Evolutionary conservation across 2,329 filamentous ascomycete genomes (phyloP).

Genomic region (Aureobasidium musti): DNA sequence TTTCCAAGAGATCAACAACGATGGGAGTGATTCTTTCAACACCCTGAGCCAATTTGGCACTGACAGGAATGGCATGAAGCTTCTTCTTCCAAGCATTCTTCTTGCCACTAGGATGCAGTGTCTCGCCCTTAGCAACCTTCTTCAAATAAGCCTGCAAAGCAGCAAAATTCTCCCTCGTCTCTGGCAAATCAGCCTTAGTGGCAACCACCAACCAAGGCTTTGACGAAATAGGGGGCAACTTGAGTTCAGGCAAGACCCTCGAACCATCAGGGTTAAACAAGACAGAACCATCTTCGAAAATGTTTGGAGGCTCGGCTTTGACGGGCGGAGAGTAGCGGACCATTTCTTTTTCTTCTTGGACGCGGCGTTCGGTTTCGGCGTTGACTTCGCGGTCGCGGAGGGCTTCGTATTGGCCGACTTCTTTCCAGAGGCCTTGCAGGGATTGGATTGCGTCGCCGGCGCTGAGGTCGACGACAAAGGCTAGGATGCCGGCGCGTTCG

Average conservation of each 20-base stretch:
- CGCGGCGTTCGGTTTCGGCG: slow-evolving; percentile 62
- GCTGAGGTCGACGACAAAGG: slow-evolving; percentile 86
- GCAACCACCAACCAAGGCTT: slow-evolving; percentile 98
- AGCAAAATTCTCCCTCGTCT: slow-evolving; percentile 75
- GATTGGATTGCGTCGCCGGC: slow-evolving; percentile 77
- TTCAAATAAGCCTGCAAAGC: slow-evolving; percentile 70
- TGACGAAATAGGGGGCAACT: slow-evolving; percentile 72
- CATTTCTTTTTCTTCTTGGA: slow-evolving; percentile 49
- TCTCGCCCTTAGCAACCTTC: slow-evolving; percentile 61
- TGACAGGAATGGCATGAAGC: slow-evolving; percentile 74
- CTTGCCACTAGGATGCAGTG: slow-evolving; percentile 71
- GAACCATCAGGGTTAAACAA: slow-evolving; percentile 35
- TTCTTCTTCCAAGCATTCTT: slow-evolving; percentile 62
- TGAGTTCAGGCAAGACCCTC: slow-evolving; percentile 49
- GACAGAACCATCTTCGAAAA: slow-evolving; percentile 34
- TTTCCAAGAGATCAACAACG: slow-evolving; percentile 68
- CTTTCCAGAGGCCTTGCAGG: slow-evolving; percentile 81
- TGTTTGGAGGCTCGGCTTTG: neutral
- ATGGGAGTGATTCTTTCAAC: slow-evolving; percentile 73
- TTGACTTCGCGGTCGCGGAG: slow-evolving; percentile 71
- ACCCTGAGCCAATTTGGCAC: slow-evolving; percentile 84
- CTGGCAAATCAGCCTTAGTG: slow-evolving; percentile 83
- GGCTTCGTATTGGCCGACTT: slow-evolving; percentile 86
- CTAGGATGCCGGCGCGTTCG: slow-evolving; percentile 87
- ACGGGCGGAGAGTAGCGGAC: slow-evolving; percentile 41